A percentile compares a stretch with the other conserved stretches of the same genome.
Evolutionary conservation across 768 basidiomycete species (phyloP).

Genomic region (Rhodotorula graminis): DNA sequence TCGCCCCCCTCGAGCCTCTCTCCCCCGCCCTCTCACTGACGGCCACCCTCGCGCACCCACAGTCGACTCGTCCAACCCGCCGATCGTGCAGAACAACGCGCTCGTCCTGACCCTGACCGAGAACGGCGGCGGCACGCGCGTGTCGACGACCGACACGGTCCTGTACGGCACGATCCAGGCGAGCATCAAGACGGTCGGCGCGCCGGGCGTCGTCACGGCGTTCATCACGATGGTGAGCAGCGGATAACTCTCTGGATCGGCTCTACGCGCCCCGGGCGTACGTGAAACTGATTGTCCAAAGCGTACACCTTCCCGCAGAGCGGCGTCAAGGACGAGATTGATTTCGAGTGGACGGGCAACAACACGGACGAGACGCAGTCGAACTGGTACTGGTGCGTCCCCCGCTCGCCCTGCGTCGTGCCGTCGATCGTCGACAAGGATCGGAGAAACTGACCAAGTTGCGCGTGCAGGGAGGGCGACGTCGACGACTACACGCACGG

Average conservation of each 20-base stretch:
- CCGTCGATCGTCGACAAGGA: too few species aligned
- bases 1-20: background rate
- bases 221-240: slow-evolving; percentile 38
- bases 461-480: slow-evolving; percentile 4
- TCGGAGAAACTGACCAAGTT: too few species aligned
- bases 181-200: slow-evolving; percentile 41
- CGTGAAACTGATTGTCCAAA: background rate
- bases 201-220: slow-evolving; percentile 46
- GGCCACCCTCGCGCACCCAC: background rate
- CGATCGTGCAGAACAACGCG: slow-evolving; percentile 38
- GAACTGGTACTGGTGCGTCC: slow-evolving; percentile 16
- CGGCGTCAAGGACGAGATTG: slow-evolving; percentile 44
- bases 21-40: background rate
- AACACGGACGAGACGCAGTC: slow-evolving; percentile 22
- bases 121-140: slow-evolving; percentile 44
- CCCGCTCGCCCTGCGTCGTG: too few species aligned
- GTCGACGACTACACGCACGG: slow-evolving; percentile 28
- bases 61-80: slow-evolving; percentile 31
- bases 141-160: slow-evolving; percentile 45
- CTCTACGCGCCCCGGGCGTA: too few species aligned
- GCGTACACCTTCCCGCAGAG: background rate
- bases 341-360: slow-evolving; percentile 32
- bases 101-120: slow-evolving; percentile 29
- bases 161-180: slow-evolving; percentile 45
- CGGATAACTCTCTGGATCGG: too few species aligned